Evolutionary conservation across 495 filamentous ascomycete genomes (phyloP), one percentile per base, ranked within the genome.

Genomic region (Neurospora tetraspora): DNA sequence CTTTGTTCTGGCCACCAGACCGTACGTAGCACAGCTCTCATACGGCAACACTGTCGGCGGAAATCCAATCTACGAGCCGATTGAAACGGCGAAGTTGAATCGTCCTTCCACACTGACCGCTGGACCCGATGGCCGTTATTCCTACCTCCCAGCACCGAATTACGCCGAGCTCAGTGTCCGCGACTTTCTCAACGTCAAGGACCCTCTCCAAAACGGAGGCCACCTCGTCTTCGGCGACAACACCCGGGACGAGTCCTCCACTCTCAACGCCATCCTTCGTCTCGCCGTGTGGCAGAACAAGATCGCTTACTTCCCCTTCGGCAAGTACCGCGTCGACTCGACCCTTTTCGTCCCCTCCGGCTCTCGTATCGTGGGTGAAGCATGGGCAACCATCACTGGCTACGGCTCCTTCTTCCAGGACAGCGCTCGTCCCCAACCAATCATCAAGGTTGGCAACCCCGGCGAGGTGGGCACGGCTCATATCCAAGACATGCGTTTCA

Each of bases 391-490:
- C 37, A 87, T 87, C 68, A 81, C 82, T 16, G 84, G 79, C 31
- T 77, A 74, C 20, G 89, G 90, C 14, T 40, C 77, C 45, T 82
- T 80, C 71, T 92, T 91, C 78, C 81, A 82, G 23, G 81, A 91
- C 74, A 75, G 80, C 0, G 72, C 71, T 12, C 80, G 81, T 43
- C 89, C 90, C 0, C 81, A 77, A n/a, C 82, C 89, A 0, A 83
- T 92, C n/a, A 83, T 92, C 4, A 75, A 83, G 59, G 79, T 92
- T 31, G 90, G 90, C 23, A 84, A 84, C 34, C 76, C 83, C 0
- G 88, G 87, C 7, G 85, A 91, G 31, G 83, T 87, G 1, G 90
- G 90, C 16, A 73, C 80, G 0, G 87, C 86, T 4, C 86, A 91
- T 70, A 87, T 91, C 76, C 83, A 85, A 42, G 88, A 92, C 53